These are phyloP conservation scores for Fusarium sp. DNA, from an alignment of 2,329 filamentous ascomycete species.

Conservation along the genomic window DNA sequence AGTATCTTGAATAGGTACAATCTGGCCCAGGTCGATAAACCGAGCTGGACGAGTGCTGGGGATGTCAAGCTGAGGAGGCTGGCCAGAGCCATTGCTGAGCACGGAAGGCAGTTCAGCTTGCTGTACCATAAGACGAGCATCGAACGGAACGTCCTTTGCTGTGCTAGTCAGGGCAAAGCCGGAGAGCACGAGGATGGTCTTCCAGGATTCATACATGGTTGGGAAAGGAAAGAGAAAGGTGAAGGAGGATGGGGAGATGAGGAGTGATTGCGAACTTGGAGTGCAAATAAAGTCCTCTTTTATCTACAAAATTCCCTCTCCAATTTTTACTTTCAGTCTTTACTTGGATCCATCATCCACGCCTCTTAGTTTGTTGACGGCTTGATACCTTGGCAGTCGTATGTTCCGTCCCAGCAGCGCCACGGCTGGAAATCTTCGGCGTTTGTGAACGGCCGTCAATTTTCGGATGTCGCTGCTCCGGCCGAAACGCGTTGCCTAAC, in stretches of 20 bases:
- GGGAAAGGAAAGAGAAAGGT: not conserved
- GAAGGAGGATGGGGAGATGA: not conserved
- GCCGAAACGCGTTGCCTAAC: not conserved
- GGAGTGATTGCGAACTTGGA: not conserved
- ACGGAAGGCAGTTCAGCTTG: not conserved
- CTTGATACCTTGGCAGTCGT: not conserved
- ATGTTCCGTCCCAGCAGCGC: not conserved
- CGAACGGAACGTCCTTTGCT: not conserved
- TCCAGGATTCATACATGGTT: conserved; percentile 2
- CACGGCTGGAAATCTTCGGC: not conserved
- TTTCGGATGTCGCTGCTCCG: not conserved
- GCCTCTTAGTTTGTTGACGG: too few species aligned
- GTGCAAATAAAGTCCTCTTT: not conserved
- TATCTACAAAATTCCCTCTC: not conserved
- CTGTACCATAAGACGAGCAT: conserved; percentile 1
- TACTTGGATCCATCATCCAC: not conserved
- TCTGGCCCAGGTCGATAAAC: conserved; percentile 8
- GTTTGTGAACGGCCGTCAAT: not conserved
- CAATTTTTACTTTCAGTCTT: not conserved
- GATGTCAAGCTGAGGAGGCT: not conserved
- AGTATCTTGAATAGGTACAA: conserved; percentile 1
- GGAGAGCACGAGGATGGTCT: not conserved
- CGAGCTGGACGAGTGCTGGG: not conserved
- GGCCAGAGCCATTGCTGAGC: not conserved
- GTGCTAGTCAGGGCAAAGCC: not conserved